Percentiles rank a stretch among this genome's conserved stretches.
phyloP scores from a whole-genome alignment of 768 basidiomycete species.

The Serendipita indica region DNA sequence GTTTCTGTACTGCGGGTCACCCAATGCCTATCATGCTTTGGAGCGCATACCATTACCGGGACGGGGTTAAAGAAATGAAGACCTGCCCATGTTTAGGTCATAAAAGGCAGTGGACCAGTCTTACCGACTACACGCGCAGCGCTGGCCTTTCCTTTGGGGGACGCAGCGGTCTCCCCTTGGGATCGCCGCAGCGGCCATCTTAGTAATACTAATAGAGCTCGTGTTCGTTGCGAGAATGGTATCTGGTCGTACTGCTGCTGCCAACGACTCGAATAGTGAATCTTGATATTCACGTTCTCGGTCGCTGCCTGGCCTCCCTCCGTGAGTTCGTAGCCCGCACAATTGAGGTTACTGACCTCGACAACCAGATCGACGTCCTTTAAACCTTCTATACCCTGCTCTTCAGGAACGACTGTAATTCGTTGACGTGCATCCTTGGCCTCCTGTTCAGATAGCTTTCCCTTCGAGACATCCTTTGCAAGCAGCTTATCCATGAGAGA shows the following conservation, averaged over 20 bases:
- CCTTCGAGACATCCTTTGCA: conserved; percentile 80
- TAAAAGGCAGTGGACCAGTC: conserved; percentile 18
- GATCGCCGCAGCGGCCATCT: conserved; percentile 72
- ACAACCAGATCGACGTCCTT: conserved; percentile 82
- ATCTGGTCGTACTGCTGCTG: conserved; percentile 48
- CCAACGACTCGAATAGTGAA: conserved; percentile 58
- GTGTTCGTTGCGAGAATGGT: conserved; percentile 88
- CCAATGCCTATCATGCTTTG: not conserved
- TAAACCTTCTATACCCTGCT: conserved; percentile 38
- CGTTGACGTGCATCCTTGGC: conserved; percentile 60
- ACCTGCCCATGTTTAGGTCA: conserved; percentile 28
- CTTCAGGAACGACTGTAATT: conserved; percentile 40
- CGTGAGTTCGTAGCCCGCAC: not conserved
- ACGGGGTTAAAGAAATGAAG: conserved; percentile 96
- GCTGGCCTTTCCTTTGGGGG: conserved; percentile 44
- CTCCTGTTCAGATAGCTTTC: conserved; percentile 48
- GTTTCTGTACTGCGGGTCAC: too few relatives aligned
- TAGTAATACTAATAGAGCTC: conserved; percentile 86
- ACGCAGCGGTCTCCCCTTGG: conserved; percentile 42
- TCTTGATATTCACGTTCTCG: conserved; percentile 67
- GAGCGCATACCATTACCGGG: conserved; percentile 67
- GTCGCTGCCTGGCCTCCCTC: conserved; percentile 52
- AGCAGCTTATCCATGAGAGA: conserved; percentile 66
- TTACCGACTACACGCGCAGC: conserved; percentile 71
- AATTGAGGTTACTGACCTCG: conserved; percentile 39